Base-by-base conservation (phyloP, 805 yeast genomes). In the Kluyveromyces nonfermentans region DNA sequence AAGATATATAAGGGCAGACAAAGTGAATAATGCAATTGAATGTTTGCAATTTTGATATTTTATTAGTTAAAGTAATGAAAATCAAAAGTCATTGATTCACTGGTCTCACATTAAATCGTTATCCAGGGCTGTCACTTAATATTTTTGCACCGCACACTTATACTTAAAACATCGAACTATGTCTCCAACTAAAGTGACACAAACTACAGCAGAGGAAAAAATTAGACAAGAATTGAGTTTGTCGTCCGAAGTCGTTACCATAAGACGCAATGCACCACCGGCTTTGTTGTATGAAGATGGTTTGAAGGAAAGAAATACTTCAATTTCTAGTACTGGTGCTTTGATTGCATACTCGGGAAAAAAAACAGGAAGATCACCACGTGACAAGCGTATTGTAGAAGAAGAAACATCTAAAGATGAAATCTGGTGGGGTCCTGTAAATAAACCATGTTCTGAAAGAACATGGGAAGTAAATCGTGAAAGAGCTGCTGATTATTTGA, bases 341-440 rank as follows among this genome's bases (percentile, higher is more conserved):
- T 74, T 90, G 54, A 83, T 90, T 68, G 97, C 98, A 39, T 89
- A 79, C 70, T 87, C 96, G 17, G 98, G 98, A 62, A 72, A 78
- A 53, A 90, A 90, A 72, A 90, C 97, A 44, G 98, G 98, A 60
- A 83, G 98, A 70, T 90, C 97, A 31, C 98, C 98, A 64, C 85
- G 85, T 73, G 98, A 90, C 71, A 90, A 90, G 69, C 85, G 98
- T 72, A 86, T 90, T 65, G 97, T 90, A 50, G 97, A 89, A 59
- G 97, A 93, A 72, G 83, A 78, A 56, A 75, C 93, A 41, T 87
- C 96, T 33, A 69, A 75, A 48, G 75, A 85, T 46, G 72, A 89
- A 60, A 79, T 90, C 56, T 90, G 98, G 98, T 90, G 98, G 98
- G 98, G 98, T 20, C 97, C 97, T 2, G 98, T 90, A 54, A 90